These are phyloP conservation scores for Asterella californica DNA, from an alignment of 225 moss, liverwort and hornwort species.

Conservation along the genomic window DNA sequence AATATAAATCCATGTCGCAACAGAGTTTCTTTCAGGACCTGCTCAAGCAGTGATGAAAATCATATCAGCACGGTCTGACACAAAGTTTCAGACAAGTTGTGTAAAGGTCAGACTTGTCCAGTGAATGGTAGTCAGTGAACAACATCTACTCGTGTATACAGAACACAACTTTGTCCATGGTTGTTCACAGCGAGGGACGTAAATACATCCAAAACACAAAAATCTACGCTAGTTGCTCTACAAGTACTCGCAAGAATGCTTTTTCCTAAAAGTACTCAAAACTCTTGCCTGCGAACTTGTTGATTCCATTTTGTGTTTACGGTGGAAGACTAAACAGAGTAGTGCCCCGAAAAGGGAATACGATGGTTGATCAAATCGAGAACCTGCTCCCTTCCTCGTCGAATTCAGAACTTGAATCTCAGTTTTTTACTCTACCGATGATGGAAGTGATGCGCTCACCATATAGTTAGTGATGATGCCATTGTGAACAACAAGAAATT, in stretches of 20 bases:
- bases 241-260: no score
- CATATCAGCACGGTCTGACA: slow-evolving; percentile 11
- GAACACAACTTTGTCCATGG: no score
- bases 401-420: neutral
- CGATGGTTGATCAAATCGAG: neutral
- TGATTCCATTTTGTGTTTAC: neutral
- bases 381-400: neutral
- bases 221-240: no score
- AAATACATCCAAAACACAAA: no score
- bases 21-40: slow-evolving; percentile 96
- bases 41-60: slow-evolving; percentile 4
- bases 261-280: no score
- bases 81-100: neutral
- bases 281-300: neutral
- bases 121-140: neutral
- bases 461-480: slow-evolving; percentile 94
- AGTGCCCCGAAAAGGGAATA: neutral
- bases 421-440: neutral
- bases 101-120: neutral
- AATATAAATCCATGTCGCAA: slow-evolving; percentile 86
- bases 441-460: slow-evolving; percentile 40
- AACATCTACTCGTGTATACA: no score
- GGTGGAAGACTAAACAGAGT: neutral
- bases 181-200: no score
- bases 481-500: slow-evolving; percentile 98